Percentiles rank a stretch among this genome's conserved stretches.
phyloP scores from a whole-genome alignment of 2,329 filamentous ascomycete genomes.

The Dactylellina haptotyla region DNA sequence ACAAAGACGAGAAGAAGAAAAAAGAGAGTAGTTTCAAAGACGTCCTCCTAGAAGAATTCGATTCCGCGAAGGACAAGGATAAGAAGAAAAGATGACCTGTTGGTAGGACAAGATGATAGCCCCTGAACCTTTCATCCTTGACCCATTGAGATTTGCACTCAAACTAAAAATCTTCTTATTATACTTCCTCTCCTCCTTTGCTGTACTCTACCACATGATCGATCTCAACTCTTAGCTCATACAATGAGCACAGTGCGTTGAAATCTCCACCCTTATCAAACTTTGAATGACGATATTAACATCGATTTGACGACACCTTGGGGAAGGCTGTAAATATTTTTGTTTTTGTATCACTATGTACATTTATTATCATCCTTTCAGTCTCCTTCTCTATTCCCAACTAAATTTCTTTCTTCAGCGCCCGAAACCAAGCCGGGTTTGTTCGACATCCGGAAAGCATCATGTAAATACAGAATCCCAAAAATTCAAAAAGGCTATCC shows the following conservation, averaged over 20 bases:
- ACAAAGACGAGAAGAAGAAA: conserved; percentile 54
- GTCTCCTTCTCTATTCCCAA: not conserved
- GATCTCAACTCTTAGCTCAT: conserved; percentile 27
- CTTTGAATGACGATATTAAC: not conserved
- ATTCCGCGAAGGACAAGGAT: conserved; percentile 52
- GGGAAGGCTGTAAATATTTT: conserved; percentile 40
- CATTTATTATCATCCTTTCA: conserved; percentile 15
- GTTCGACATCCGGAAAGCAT: conserved; percentile 15
- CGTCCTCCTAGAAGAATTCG: conserved; percentile 56
- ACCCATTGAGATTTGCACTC: too few species aligned
- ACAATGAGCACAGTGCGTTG: not conserved
- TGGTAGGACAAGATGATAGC: not conserved
- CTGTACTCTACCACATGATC: not conserved
- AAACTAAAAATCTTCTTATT: too few species aligned
- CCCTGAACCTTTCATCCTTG: too few species aligned
- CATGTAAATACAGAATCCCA: conserved; percentile 30
- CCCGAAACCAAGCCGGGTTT: not conserved
- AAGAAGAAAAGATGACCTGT: conserved; percentile 46
- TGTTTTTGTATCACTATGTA: conserved; percentile 38
- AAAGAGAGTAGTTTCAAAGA: conserved; percentile 54
- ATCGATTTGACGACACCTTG: too few species aligned
- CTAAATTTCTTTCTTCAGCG: not conserved
- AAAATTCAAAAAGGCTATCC: not conserved
- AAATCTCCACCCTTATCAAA: conserved; percentile 32
- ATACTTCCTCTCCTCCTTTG: not conserved